Evolutionary conservation across 2,329 filamentous ascomycete genomes (phyloP), one percentile per base, ranked within the genome.

Genomic region (Xylaria sp.): DNA sequence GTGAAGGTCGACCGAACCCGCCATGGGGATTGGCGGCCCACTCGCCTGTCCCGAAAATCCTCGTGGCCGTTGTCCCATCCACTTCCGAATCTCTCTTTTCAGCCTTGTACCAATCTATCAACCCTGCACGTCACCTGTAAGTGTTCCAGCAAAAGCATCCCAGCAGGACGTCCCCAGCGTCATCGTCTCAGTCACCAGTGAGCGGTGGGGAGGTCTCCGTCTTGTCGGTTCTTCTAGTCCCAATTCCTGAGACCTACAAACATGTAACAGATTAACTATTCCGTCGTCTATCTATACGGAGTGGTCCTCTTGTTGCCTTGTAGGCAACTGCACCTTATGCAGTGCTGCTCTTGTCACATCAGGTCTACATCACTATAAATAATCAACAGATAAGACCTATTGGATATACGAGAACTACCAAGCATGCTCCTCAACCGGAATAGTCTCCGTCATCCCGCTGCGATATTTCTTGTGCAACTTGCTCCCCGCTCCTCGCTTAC

Each of bases 21-120:
- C 28, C 28, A 60, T 63, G 33, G 33, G 7, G 33, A 33, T 10
- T 33, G 58, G 49, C 58, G 31, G 65, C 40, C 59, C 59, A 42
- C 66, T 40, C 42, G 31, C 46, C 38, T 66, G 46, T 63, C 67
- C 58, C 44, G 60, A 68, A 67, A 63, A 59, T 44, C 61, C 67
- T 68, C 66, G 68, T 71, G 67, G 67, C 64, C 46, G 57, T 54
- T 51, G 44, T 64, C 48, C 67, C 59, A 59, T 71, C 69, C 67
- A 66, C 69, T 71, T 72, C 70, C 66, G 66, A 59, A 70, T 75
- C 72, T 69, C 74, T 73, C 63, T 69, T 75, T 77, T 76, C 76
- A 78, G 76, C 76, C 76, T 77, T 77, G 76, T 73, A 75, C 73
- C 44, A 74, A 73, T 72, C 36, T 74, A 73, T 69, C 67, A 59